Evolutionary conservation across 1,284 basidiomycete genomes (phyloP).

Genomic region (Fomes fomentarius): DNA sequence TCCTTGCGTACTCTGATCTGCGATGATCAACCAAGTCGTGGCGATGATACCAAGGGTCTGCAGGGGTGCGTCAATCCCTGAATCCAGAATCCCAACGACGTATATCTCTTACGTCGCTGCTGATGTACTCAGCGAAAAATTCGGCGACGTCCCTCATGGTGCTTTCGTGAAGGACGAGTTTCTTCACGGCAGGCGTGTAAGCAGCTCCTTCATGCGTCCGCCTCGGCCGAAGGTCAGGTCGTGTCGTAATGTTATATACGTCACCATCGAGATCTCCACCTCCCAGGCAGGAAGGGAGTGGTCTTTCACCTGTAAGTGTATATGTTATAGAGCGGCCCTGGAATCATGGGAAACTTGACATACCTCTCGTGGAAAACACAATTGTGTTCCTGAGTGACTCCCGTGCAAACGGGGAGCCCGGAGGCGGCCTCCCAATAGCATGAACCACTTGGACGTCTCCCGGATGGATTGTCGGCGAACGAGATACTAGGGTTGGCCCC

Average conservation of each 20-base stretch:
- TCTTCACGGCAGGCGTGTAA: conserved; percentile 54
- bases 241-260: conserved; percentile 54
- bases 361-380: conserved; percentile 61
- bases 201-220: conserved; percentile 44
- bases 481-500: conserved; percentile 59
- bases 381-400: conserved; percentile 60
- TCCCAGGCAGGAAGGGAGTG: conserved; percentile 64
- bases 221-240: conserved; percentile 22
- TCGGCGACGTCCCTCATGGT: conserved; percentile 73
- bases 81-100: neutral
- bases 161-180: conserved; percentile 52
- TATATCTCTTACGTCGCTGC: conserved; percentile 52
- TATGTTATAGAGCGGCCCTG: neutral
- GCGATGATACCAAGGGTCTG: conserved; percentile 64
- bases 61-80: neutral
- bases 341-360: conserved; percentile 3
- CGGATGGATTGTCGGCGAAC: conserved; percentile 70
- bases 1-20: conserved; percentile 60
- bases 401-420: conserved; percentile 49
- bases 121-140: conserved; percentile 75
- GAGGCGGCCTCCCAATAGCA: conserved; percentile 61
- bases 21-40: conserved; percentile 64
- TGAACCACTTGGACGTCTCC: conserved; percentile 65
- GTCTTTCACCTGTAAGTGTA: conserved; percentile 50
- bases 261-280: conserved; percentile 72